Evolutionary conservation across 1,139 yeast genomes (phyloP), one percentile per base, ranked within the genome.

Genomic region (Entelexis paramagnoliae): DNA sequence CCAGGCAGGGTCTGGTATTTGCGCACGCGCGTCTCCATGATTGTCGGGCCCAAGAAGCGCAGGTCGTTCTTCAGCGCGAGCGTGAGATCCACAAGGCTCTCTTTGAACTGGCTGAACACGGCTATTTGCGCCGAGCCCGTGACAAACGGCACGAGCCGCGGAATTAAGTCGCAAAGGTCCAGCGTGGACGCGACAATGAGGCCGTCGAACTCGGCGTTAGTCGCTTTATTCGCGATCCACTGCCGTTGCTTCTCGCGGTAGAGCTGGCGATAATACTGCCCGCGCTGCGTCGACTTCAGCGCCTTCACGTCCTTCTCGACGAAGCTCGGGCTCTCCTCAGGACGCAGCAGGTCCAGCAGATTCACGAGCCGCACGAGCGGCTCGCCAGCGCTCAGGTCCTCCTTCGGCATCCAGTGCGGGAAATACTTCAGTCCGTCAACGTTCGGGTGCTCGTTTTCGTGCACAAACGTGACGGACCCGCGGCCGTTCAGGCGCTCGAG

Each of bases 1-100:
- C 98, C 98, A 13, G 95, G 88, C 29, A 91, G 78, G 4, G 96
- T 88, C 68, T 91, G 99, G 64, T 83, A 87, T 48, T 82, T 83
- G 58, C 96, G 78, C 9, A 85, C 94, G 55, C 87, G 74, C 0
- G 95, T 78, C 65, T 89, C 96, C 55, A 78, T 73, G 29, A 93
- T 79, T 2, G 88, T 78, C 5, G 96, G 95, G 0, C 94, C 93
- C 60, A 91, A 72, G 11, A 86, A 77, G 22, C 55, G 53, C 58
- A 78, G 73, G 60, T 87, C 94, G 43, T 71, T 71, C 56, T 78
- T 74, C 48, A 88, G 71, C 14, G 72, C 72, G 62, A 87, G 88
- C 51, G 86, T 84, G 13, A 84, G 70, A 51, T 83, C 87, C 52
- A 87, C 75, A 46, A 91, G 71, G 4, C 76, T 71, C 66, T 91